Conservation (phyloP, 202 grass and related monocot genomes). For the Hordeum pubiflorum region DNA sequence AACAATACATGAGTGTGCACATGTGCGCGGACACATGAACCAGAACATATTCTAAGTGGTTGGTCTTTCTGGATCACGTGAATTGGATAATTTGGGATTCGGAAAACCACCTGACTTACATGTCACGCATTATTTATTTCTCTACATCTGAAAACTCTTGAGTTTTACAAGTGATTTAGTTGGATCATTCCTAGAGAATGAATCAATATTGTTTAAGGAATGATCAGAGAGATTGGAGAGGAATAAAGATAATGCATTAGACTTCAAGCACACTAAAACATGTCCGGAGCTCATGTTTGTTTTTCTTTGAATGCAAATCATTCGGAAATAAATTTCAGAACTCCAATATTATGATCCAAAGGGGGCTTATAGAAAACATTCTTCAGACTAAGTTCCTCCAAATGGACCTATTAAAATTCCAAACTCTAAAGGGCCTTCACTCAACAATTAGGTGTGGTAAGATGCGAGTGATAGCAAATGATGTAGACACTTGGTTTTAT, state of each 20-base stretch:
- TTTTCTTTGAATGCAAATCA: background rate
- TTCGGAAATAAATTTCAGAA: background rate
- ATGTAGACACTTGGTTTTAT: background rate
- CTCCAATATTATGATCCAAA: too few relatives aligned
- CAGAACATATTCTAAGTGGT: background rate
- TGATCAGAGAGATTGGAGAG: background rate
- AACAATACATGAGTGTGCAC: too few relatives aligned
- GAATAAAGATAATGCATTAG: background rate
- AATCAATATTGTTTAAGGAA: background rate
- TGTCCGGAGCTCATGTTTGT: background rate
- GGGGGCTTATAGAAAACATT: background rate
- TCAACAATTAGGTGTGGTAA: background rate
- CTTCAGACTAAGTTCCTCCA: background rate
- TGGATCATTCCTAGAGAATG: background rate
- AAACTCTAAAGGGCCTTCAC: background rate
- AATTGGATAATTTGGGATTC: background rate
- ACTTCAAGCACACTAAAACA: background rate
- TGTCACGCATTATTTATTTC: background rate
- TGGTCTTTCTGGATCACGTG: background rate
- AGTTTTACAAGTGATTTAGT: background rate
- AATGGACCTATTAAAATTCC: background rate
- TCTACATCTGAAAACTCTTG: too few relatives aligned
- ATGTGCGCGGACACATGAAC: background rate
- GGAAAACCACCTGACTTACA: background rate
- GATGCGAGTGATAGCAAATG: background rate